Evolutionary conservation across 2,329 filamentous ascomycete genomes (phyloP), one percentile per base, ranked within the genome.

Genomic region (Cladosporium halotolerans): DNA sequence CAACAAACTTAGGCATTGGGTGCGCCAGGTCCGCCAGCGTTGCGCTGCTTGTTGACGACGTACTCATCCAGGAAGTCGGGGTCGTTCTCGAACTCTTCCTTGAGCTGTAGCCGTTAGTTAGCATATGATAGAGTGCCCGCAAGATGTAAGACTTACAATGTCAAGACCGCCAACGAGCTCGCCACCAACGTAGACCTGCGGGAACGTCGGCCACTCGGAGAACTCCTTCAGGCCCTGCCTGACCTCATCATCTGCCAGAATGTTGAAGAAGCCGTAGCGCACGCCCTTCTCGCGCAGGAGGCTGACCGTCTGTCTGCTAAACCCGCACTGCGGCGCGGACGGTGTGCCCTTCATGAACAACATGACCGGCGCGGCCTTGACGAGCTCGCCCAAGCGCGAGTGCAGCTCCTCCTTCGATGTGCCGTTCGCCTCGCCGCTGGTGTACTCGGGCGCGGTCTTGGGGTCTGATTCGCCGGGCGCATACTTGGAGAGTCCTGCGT

Each of bases 251-350:
- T 99, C 93, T 58, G 93, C 93, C 63, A 99, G 73, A 59, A 99
- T 99, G 69, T 99, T 97, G 78, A 99, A 99, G 78, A 99, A 99
- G 16, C 93, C 93, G 70, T 97, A 99, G 69, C 95, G 89, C 56
- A 99, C 87, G 46, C 86, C 86, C 67, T 89, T 85, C 73, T 97
- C 92, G 49, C 93, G 82, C 63, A 99, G 74, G 44, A 99, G 81
- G 23, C 77, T 84, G 41, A 99, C 93, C 42, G 96, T 76, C 74
- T 96, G 90, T 61, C 92, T 79, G 61, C 89, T 95, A 73, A 99
- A 99, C 2, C 93, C 90, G 66, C 91, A 96, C 71, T 95, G 88
- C 1, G 90, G 90, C 32, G 83, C 80, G 60, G 84, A 88, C 0
- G 90, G 90, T 2, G 89, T 95, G n/a, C 90, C 91, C 76, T 96